phyloP scores from a whole-genome alignment of 2,329 filamentous ascomycete genomes.

The Aureobasidium sp. region DNA sequence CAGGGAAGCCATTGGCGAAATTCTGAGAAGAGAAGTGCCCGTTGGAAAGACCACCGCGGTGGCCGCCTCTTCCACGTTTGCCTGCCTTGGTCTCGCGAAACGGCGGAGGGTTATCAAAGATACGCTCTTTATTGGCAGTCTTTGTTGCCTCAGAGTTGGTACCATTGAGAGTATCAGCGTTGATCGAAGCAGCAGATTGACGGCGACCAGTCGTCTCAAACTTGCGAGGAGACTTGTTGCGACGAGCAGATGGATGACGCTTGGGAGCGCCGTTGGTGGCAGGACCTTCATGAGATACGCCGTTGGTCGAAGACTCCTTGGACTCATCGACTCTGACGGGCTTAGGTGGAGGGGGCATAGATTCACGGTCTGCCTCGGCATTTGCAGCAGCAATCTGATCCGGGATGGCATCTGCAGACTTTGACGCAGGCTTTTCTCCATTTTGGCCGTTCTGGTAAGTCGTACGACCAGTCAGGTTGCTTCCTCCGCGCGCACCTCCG shows the following conservation, averaged over 20 bases:
- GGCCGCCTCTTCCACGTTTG: constrained; percentile 25
- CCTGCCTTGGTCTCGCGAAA: constrained; percentile 17
- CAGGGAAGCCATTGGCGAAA: constrained; percentile 19
- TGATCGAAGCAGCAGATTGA: constrained; percentile 1
- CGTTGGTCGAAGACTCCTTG: constrained; percentile 1
- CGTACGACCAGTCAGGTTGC: constrained; percentile 40
- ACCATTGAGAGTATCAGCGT: background rate
- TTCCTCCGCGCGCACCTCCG: constrained; percentile 49
- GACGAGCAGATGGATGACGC: constrained; percentile 7
- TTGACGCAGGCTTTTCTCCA: constrained; percentile 1
- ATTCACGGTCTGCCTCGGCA: constrained; percentile 23
- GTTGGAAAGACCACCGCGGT: constrained; percentile 28
- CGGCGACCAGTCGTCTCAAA: constrained; percentile 11
- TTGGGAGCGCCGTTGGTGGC: constrained; percentile 1
- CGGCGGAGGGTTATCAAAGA: background rate
- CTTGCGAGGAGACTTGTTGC: constrained; percentile 20
- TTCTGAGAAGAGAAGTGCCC: constrained; percentile 27
- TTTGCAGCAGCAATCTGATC: constrained; percentile 8
- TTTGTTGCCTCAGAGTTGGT: background rate
- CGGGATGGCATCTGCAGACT: background rate
- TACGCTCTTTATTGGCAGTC: constrained; percentile 1
- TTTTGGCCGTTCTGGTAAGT: constrained; percentile 23
- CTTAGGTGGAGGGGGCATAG: constrained; percentile 23
- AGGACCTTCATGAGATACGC: background rate
- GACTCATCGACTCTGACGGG: constrained; percentile 16